A percentile compares a stretch with the other conserved stretches of the same genome.
These are phyloP conservation scores for Penicillium janthinellum DNA, from an alignment of 2,329 filamentous ascomycete species.

Conservation along the genomic window DNA sequence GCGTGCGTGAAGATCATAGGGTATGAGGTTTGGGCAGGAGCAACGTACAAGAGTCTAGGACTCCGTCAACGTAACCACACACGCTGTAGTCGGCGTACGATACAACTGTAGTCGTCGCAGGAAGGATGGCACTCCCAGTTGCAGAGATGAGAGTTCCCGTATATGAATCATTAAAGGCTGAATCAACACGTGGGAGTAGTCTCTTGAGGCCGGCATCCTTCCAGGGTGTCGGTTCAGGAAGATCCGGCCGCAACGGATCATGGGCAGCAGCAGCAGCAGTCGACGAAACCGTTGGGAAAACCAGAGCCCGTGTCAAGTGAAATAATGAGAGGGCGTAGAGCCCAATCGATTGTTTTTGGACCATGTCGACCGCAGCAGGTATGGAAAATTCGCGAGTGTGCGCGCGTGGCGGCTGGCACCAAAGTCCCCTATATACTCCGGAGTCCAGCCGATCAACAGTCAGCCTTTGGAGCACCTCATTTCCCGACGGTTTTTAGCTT, in stretches of 20 bases:
- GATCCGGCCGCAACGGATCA: conserved; percentile 1
- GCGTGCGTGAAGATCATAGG: not conserved
- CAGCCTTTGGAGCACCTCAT: not conserved
- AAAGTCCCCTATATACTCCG: not conserved
- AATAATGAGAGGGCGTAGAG: not conserved
- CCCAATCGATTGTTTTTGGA: not conserved
- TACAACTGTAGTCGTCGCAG: not conserved
- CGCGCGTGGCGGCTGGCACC: not conserved
- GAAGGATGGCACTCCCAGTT: not conserved
- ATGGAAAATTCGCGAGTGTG: not conserved
- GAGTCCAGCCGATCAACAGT: not conserved
- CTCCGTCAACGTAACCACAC: conserved; percentile 1
- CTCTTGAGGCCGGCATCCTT: not conserved
- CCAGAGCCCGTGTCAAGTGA: not conserved
- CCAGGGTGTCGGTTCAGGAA: not conserved
- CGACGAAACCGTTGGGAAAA: not conserved
- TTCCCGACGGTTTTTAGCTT: not conserved
- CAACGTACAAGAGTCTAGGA: not conserved
- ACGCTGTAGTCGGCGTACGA: not conserved
- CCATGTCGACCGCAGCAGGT: not conserved
- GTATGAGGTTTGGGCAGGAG: not conserved
- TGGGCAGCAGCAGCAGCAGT: not conserved
- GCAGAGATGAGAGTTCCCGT: not conserved
- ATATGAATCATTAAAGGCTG: not conserved
- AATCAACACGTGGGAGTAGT: not conserved